Evolutionary conservation across 2,329 filamentous ascomycete genomes (phyloP).

Genomic region (Albifimbria verrucaria): DNA sequence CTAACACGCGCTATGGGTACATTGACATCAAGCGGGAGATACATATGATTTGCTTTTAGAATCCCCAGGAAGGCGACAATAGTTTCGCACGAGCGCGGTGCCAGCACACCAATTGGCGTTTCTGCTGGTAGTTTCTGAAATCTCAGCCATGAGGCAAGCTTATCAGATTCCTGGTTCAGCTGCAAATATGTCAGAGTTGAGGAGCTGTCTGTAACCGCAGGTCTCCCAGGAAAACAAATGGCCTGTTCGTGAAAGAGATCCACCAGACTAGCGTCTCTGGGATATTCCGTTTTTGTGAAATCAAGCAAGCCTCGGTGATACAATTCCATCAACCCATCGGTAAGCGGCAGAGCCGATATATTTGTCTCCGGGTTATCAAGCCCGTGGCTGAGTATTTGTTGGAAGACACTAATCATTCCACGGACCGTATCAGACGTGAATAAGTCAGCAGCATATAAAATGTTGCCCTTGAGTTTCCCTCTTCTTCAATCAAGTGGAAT

Average conservation of each 20-base stretch:
- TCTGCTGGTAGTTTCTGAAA: conserved; percentile 4
- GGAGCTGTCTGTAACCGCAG: conserved; percentile 7
- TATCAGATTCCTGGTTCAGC: conserved; percentile 7
- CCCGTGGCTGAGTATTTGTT: conserved; percentile 4
- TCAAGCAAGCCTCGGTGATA: conserved; percentile 4
- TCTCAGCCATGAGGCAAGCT: conserved; percentile 5
- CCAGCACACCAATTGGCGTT: conserved; percentile 14
- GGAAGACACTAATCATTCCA: conserved; percentile 8
- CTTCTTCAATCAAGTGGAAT: conserved; percentile 10
- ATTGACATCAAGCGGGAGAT: conserved; percentile 19
- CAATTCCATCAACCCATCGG: neutral
- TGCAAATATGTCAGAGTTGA: conserved; percentile 8
- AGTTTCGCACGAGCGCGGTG: conserved; percentile 14
- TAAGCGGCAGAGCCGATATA: neutral
- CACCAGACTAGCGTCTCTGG: conserved; percentile 7
- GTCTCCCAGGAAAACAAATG: neutral
- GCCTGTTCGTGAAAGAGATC: conserved; percentile 7
- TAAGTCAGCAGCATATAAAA: conserved; percentile 9
- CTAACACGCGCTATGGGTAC: conserved; percentile 12
- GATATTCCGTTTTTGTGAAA: conserved; percentile 1
- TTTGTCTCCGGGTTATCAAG: neutral
- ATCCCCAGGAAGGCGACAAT: conserved; percentile 18
- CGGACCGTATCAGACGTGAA: conserved; percentile 9
- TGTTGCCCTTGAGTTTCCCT: neutral
- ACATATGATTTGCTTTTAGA: conserved; percentile 20